Evolutionary conservation across 2,329 filamentous ascomycete species (phyloP).

Genomic region (Plenodomus biglobosus): DNA sequence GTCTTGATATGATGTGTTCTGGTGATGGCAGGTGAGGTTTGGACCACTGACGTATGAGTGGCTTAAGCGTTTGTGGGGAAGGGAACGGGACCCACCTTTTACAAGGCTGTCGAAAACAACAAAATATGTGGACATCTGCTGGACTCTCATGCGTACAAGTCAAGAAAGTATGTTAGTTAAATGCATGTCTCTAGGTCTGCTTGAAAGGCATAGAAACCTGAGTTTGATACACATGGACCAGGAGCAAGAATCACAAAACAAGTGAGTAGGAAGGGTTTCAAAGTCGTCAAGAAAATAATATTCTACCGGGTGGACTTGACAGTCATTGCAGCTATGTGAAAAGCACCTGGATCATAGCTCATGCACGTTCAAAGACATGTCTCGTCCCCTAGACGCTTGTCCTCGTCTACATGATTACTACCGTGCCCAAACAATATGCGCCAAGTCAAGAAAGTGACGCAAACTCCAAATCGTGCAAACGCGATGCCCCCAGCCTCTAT

Average conservation of each 20-base stretch:
- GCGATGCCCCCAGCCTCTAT: slow-evolving; percentile 9
- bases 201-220: not conserved
- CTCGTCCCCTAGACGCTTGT: not conserved
- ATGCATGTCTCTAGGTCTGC: not conserved
- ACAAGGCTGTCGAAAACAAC: too few relatives aligned
- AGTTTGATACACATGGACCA: not conserved
- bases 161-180: not conserved
- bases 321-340: slow-evolving; percentile 18
- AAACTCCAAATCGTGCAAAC: slow-evolving; percentile 11
- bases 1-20: not conserved
- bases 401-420: not conserved
- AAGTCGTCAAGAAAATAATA: slow-evolving; percentile 8
- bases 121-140: not conserved
- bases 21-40: not conserved
- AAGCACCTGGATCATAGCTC: slow-evolving; percentile 5
- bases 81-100: not conserved
- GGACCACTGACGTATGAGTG: slow-evolving; percentile 11
- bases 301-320: too few relatives aligned
- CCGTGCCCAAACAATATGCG: not conserved
- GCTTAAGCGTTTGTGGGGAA: slow-evolving; percentile 5
- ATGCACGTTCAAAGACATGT: slow-evolving; percentile 13
- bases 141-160: not conserved
- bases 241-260: not conserved
- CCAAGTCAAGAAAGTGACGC: slow-evolving; percentile 1
- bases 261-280: not conserved